phyloP scores from a whole-genome alignment of 2,329 filamentous ascomycete species.

The Nigrospora osmanthi region DNA sequence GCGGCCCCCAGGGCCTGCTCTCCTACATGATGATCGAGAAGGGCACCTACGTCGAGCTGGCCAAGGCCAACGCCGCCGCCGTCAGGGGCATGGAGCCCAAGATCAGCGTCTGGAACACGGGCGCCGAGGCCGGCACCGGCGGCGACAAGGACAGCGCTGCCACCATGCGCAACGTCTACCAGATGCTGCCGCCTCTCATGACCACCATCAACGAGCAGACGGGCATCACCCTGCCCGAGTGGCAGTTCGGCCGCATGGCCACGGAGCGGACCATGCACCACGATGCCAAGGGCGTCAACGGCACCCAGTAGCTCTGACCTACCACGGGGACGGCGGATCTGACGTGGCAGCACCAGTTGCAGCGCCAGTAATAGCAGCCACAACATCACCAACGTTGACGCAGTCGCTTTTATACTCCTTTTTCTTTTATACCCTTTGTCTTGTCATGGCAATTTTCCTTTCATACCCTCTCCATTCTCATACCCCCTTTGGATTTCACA shows the following conservation, averaged over 20 bases:
- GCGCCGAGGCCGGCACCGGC: conserved; percentile 37
- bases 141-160: conserved; percentile 46
- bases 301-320: too few species aligned
- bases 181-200: conserved; percentile 75
- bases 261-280: conserved; percentile 7
- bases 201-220: conserved; percentile 85
- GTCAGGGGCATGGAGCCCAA: conserved; percentile 75
- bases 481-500: too few species aligned
- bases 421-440: too few species aligned
- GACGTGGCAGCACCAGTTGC: too few species aligned
- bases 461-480: too few species aligned
- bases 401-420: too few species aligned
- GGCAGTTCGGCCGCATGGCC: conserved; percentile 54
- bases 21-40: conserved; percentile 85
- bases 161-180: conserved; percentile 74
- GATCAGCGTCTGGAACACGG: conserved; percentile 88
- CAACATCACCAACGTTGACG: too few species aligned
- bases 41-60: conserved; percentile 69
- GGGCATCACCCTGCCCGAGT: conserved; percentile 70
- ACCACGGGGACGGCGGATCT: too few species aligned
- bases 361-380: too few species aligned
- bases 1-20: conserved; percentile 69
- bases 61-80: conserved; percentile 68
- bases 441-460: too few species aligned
- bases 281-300: too few species aligned